Evolutionary conservation across 345 rosid species (phyloP), one percentile per base, ranked within the genome.

Genomic region (Aethionema arabicum): DNA sequence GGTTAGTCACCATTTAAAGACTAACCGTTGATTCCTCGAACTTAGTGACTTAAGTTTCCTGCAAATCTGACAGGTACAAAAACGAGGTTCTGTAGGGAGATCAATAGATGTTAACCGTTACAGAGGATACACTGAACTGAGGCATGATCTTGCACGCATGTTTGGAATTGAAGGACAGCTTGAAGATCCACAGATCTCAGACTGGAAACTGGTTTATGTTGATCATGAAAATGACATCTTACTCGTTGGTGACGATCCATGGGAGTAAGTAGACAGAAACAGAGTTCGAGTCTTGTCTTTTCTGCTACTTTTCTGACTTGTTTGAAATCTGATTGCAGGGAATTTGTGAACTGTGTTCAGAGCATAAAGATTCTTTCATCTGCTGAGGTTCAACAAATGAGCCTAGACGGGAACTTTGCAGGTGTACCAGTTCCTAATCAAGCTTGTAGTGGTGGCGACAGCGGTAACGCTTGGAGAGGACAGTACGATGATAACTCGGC

Each of bases 241-340:
- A 45, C 99, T 90, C 47, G 96, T 95, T 5, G 99, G 99, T 0
- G 99, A 95, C 50, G 99, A 95, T 72, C 99, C 97, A 7, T 95
- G 99, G 97, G 91, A 85, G 97, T 88, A 83, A 78, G 96, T 83
- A 32, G 41, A 45, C 30, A 51, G 27, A 35, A 30, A 27, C 37
- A 50, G 41, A 57, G 60, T 11, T 43, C 10, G 51, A 3, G 12
- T 35, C 3, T 33, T 21, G 27, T 32, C 39, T 8, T 43, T 32
- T 47, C 12, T 31, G 13, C 32, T 30, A 30, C 15, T 47, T 46
- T 6, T 11, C 32, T 29, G 33, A 36, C 59, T 44, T 59, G 60
- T 37, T 11, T 27, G 27, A 29, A 14, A 57, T 47, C 55, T 67
- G 27, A 29, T 66, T 62, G 74, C 84, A 95, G 99, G 68, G 99